Evolutionary conservation across 257 asterid species (phyloP).

Genomic region (Solanum sparsipilum): DNA sequence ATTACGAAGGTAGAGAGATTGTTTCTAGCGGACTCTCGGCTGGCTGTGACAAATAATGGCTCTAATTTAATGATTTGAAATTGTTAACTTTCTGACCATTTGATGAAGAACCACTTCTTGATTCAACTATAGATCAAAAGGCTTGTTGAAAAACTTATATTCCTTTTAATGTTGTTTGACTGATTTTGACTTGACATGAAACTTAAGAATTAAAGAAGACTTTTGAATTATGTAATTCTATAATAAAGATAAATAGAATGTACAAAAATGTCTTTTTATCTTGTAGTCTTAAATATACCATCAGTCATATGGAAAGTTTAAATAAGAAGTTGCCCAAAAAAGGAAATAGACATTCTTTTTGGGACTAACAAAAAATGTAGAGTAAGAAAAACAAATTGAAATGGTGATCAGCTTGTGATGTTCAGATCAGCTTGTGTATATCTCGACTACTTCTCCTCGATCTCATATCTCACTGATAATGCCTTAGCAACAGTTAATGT

Average conservation of each 20-base stretch:
- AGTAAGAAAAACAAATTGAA: too few species aligned
- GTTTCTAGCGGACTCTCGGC: background rate
- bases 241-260: too few species aligned
- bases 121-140: background rate
- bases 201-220: background rate
- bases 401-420: too few species aligned
- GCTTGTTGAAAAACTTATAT: background rate
- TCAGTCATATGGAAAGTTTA: too few species aligned
- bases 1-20: background rate
- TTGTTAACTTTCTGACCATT: background rate
- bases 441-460: background rate
- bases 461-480: background rate
- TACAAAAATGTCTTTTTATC: too few species aligned
- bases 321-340: too few species aligned
- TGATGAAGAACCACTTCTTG: background rate
- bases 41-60: background rate
- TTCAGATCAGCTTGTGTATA: background rate
- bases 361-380: too few species aligned
- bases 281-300: too few species aligned
- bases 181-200: background rate
- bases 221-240: background rate
- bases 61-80: background rate
- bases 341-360: too few species aligned
- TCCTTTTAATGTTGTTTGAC: background rate
- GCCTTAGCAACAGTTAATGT: background rate